Evolutionary conservation across 164 flowering plant species (phyloP).

Genomic region (Euptelea pleiosperma): DNA sequence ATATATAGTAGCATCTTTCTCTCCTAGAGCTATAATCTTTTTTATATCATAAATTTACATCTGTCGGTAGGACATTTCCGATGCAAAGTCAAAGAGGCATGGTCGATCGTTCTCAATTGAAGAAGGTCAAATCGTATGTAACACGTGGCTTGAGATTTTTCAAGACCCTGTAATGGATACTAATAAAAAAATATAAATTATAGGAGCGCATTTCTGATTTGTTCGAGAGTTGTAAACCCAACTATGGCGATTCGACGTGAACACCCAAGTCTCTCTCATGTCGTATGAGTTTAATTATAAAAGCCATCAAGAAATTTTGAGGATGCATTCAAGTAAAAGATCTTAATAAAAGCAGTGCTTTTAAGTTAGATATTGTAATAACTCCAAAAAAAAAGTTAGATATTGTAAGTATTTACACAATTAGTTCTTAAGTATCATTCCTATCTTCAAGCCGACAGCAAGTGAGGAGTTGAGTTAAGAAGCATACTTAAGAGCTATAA

Average conservation of each 20-base stretch:
- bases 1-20: too few species aligned
- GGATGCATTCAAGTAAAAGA: background rate
- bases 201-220: background rate
- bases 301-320: background rate
- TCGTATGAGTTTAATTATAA: background rate
- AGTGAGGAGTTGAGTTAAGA: too few species aligned
- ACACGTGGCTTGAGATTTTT: background rate
- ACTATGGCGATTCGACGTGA: background rate
- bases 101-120: background rate
- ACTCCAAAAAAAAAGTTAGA: too few species aligned
- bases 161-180: too few species aligned
- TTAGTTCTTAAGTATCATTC: too few species aligned
- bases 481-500: too few species aligned
- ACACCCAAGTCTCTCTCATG: background rate
- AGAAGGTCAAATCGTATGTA: background rate
- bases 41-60: background rate
- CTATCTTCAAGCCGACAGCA: too few species aligned
- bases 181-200: too few species aligned
- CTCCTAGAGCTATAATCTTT: too few species aligned
- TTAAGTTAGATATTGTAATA: too few species aligned
- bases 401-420: background rate
- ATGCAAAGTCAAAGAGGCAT: background rate
- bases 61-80: background rate
- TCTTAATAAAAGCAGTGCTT: too few species aligned
- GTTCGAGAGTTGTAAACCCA: background rate